Base-by-base conservation (phyloP, 2,329 filamentous ascomycete species). In the Dactylonectria macrodidyma region DNA sequence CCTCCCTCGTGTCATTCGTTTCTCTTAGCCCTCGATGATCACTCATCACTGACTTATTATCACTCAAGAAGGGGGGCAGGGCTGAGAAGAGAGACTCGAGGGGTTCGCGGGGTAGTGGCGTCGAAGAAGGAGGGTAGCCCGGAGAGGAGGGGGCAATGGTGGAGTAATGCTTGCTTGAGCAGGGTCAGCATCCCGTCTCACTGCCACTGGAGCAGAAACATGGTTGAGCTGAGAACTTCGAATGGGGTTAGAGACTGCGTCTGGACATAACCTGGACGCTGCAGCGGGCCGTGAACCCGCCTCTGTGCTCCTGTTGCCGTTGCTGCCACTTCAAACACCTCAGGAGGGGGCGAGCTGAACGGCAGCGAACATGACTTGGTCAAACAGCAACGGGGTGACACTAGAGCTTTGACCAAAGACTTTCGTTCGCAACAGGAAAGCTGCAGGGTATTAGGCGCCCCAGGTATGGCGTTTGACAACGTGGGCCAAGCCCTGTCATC, bases 321-420 rank as follows among this genome's bases (percentile, higher is more conserved):
- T 30, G 26, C 26, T 30, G 56, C 58, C 26, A 44, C 60, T 41
- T 30, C 36, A 71, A 22, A 59, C 22, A 7, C 26, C 26, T 30
- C 59, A 48, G 38, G 48, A 9, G 10, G 22, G 38, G 54, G 46
- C 30, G n/a, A 65, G 19, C 62, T 38, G 38, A 36, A 58, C 41
- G 36, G 33, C 24, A 33, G 61, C 65, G 22, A 58, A 19, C 51
- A 33, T 14, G 10, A 14, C 11, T 19, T 19, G 16, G n/a, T 60
- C 50, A 56, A 58, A 44, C 50, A 44, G 38, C 44, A 65, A 52
- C 34, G 44, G 56, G 56, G 67, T 64, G 66, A 61, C 59, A 52
- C 69, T 73, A 62, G 62, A 73, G 60, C 33, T n/a, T 8, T n/a
- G 41, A 8, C 16, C 16, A 5, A 44, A n/a, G 41, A n/a, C 41